phyloP scores from a whole-genome alignment of 2,329 filamentous ascomycete genomes.

The Nothophoma quercina region DNA sequence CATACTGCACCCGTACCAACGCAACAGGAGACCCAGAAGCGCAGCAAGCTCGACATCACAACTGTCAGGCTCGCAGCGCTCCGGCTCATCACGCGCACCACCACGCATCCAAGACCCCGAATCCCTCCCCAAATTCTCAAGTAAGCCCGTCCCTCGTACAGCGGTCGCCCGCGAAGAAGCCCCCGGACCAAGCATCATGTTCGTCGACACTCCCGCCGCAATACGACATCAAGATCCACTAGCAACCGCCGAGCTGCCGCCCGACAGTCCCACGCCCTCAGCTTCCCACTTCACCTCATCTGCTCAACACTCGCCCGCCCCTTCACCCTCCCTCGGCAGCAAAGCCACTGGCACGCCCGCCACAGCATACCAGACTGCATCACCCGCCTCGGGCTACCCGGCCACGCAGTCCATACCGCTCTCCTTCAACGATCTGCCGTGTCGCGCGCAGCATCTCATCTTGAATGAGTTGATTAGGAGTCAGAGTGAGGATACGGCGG shows the following conservation, averaged over 20 bases:
- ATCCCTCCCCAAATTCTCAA: constrained; percentile 72
- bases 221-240: constrained; percentile 31
- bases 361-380: not conserved
- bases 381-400: constrained; percentile 54
- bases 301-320: constrained; percentile 6
- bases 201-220: constrained; percentile 59
- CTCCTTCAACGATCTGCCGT: constrained; percentile 86
- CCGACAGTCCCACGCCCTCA: constrained; percentile 4
- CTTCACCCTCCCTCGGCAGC: not conserved
- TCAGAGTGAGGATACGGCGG: constrained; percentile 64
- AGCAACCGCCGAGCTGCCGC: constrained; percentile 13
- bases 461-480: constrained; percentile 80
- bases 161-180: constrained; percentile 69
- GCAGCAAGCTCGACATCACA: constrained; percentile 30
- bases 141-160: constrained; percentile 74
- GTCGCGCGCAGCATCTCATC: constrained; percentile 84
- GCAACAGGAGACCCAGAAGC: constrained; percentile 19
- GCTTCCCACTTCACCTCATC: constrained; percentile 5
- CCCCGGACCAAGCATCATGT: constrained; percentile 76
- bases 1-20: constrained; percentile 16
- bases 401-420: constrained; percentile 71
- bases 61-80: no score
- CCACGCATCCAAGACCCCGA: constrained; percentile 59
- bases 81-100: constrained; percentile 50
- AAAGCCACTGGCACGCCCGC: not conserved